Base-by-base conservation (phyloP, 768 basidiomycete genomes). In the Naganishia vishniacii region DNA sequence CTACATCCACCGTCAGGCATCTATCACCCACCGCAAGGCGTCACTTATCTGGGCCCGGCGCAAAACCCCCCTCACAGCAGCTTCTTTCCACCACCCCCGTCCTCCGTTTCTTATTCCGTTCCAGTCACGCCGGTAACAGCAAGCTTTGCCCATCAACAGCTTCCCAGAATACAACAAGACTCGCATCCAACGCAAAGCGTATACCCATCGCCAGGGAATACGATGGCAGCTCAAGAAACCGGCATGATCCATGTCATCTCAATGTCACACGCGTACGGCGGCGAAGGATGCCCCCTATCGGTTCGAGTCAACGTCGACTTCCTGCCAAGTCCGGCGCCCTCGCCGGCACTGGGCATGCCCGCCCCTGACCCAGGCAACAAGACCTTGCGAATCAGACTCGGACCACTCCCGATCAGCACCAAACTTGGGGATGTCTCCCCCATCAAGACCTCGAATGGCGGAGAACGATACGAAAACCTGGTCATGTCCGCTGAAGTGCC, bases 401-500 rank as follows among this genome's bases (percentile, higher is more conserved):
- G 53, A 1, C 53, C 32, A 11, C 26, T 56, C 20, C 53, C 53
- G 20, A 40, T 56, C 53, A 56, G 53, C 25, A 56, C 53, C 1
- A 56, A 56, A 26, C 53, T 56, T 16, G 53, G 53, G 2, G 53
- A 56, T 41, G 53, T 56, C 25, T 56, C 53, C 20, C 53, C 53
- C 20, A 20, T 56, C 1, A 56, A 56, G 31, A 56, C 53, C n/a
- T 60, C 42, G 29, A 31, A 46, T 8, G 59, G 59, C 20, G 59
- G 59, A 23, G 45, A 60, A 46, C 59, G 59, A 37, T 60, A 60
- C 31, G 45, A 60, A 18, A 44, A 60, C 28, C 41, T 47, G 59
- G 42, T 60, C 28, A 60, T 56, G 53, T 56, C 53, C 23, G 53
- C 53, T 18, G 53, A 56, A 56, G 53, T 56, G n/a, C 53, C 53